phyloP scores from a whole-genome alignment of 2,329 filamentous ascomycete species.

The Fragosphaeria purpurea region DNA sequence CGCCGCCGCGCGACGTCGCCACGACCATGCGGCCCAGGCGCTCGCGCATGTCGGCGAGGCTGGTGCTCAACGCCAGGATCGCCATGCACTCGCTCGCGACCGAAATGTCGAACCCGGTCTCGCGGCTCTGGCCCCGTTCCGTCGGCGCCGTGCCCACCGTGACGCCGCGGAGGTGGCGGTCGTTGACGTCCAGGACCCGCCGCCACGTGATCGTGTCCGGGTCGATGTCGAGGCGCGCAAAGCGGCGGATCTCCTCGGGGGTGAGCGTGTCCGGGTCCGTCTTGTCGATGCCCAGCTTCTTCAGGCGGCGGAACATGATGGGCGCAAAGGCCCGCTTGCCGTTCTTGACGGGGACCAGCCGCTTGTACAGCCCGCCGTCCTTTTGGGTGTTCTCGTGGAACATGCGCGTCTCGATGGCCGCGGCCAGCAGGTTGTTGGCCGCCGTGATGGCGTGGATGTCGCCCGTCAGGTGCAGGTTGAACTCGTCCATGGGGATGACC shows the following conservation, averaged over 20 bases:
- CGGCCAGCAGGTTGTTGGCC: slow-evolving; percentile 92
- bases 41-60: slow-evolving; percentile 80
- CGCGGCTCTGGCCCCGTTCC: slow-evolving; percentile 77
- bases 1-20: slow-evolving; percentile 72
- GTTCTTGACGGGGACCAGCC: slow-evolving; percentile 82
- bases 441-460: slow-evolving; percentile 97
- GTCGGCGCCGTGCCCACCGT: slow-evolving; percentile 82
- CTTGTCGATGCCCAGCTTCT: slow-evolving; percentile 94
- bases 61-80: slow-evolving; percentile 85
- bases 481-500: slow-evolving; percentile 99
- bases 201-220: slow-evolving; percentile 96
- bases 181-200: slow-evolving; percentile 92
- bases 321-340: slow-evolving; percentile 79
- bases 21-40: slow-evolving; percentile 93
- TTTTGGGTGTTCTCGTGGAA: slow-evolving; percentile 97
- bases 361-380: slow-evolving; percentile 75
- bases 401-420: slow-evolving; percentile 94
- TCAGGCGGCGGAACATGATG: slow-evolving; percentile 84
- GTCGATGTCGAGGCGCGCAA: slow-evolving; percentile 93
- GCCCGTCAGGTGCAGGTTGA: slow-evolving; percentile 94
- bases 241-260: slow-evolving; percentile 74
- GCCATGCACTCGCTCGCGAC: slow-evolving; percentile 98
- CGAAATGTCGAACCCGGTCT: slow-evolving; percentile 95
- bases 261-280: slow-evolving; percentile 86
- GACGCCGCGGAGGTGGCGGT: slow-evolving; percentile 81